A percentile compares a stretch with the other conserved stretches of the same genome.
phyloP scores from a whole-genome alignment of 768 basidiomycete genomes.

The Boletus tylopilopsis region DNA sequence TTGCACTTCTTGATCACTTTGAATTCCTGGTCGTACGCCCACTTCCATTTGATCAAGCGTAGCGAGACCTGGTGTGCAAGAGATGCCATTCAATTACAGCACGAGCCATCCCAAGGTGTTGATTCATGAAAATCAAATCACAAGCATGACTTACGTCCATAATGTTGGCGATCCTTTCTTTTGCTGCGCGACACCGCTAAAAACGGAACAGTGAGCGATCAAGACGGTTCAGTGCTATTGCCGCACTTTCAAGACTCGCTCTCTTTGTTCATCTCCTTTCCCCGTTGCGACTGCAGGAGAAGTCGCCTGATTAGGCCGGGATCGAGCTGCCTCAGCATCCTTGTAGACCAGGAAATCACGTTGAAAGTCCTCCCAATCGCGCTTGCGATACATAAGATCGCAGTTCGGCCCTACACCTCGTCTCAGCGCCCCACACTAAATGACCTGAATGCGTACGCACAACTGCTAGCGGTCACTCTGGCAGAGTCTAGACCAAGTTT shows the following conservation, averaged over 20 bases:
- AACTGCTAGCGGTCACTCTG: neutral
- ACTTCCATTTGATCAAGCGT: conserved; percentile 27
- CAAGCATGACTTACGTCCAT: conserved; percentile 17
- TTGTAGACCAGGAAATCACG: conserved; percentile 1
- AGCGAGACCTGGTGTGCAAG: conserved; percentile 21
- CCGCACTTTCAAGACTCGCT: conserved; percentile 1
- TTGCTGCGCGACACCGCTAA: conserved; percentile 4
- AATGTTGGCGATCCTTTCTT: conserved; percentile 6
- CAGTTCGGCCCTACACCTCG: conserved; percentile 19
- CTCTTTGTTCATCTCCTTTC: neutral
- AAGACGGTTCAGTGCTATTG: neutral
- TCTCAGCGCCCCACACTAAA: neutral
- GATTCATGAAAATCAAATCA: neutral
- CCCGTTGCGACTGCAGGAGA: neutral
- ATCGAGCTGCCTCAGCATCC: neutral
- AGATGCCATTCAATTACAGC: neutral
- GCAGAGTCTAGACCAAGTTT: conserved; percentile 1
- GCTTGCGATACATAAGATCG: conserved; percentile 15
- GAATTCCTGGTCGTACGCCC: conserved; percentile 8
- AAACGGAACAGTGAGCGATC: neutral
- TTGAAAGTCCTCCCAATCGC: conserved; percentile 12
- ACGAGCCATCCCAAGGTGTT: no score
- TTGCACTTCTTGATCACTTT: conserved; percentile 6
- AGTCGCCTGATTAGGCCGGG: no score
- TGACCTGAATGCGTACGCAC: conserved; percentile 9